Evolutionary conservation across 1,284 basidiomycete species (phyloP).

Genomic region (Laetiporus sulphureus): DNA sequence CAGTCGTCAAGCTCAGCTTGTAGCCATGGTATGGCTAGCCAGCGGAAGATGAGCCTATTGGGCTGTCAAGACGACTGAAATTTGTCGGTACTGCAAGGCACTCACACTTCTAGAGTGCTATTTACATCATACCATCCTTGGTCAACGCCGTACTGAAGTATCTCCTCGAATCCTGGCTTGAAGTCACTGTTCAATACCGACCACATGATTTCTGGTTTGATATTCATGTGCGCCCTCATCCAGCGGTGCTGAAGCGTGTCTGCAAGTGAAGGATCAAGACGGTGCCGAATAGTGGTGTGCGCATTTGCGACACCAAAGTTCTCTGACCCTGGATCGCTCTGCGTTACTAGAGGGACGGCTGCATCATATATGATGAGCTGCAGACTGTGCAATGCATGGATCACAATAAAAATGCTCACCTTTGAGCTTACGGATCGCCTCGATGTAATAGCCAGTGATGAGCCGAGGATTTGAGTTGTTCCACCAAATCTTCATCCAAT

Average conservation of each 20-base stretch:
- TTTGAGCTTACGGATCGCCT: constrained; percentile 16
- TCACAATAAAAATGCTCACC: constrained; percentile 4
- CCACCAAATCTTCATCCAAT: constrained; percentile 37
- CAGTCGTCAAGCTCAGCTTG: constrained; percentile 30
- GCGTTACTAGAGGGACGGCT: constrained; percentile 28
- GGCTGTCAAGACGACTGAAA: constrained; percentile 4
- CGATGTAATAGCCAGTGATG: constrained; percentile 27
- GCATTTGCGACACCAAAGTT: constrained; percentile 32
- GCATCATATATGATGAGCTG: background rate
- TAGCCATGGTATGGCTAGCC: constrained; percentile 32
- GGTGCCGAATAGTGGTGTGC: constrained; percentile 28
- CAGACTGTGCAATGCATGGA: background rate
- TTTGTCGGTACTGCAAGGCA: background rate
- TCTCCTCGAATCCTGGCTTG: constrained; percentile 28
- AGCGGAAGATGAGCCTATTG: constrained; percentile 25
- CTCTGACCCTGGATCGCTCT: constrained; percentile 33
- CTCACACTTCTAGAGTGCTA: constrained; percentile 23
- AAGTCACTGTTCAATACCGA: constrained; percentile 20
- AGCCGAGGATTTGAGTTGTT: constrained; percentile 33
- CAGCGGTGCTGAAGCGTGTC: constrained; percentile 31
- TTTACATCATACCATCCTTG: constrained; percentile 25
- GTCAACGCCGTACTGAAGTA: constrained; percentile 26
- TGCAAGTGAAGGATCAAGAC: constrained; percentile 25
- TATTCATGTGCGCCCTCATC: constrained; percentile 26
- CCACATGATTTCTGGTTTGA: constrained; percentile 32